These are phyloP conservation scores for Prototheca wickerhamii DNA, from an alignment of 163 green algal genomes.

Conservation along the genomic window DNA sequence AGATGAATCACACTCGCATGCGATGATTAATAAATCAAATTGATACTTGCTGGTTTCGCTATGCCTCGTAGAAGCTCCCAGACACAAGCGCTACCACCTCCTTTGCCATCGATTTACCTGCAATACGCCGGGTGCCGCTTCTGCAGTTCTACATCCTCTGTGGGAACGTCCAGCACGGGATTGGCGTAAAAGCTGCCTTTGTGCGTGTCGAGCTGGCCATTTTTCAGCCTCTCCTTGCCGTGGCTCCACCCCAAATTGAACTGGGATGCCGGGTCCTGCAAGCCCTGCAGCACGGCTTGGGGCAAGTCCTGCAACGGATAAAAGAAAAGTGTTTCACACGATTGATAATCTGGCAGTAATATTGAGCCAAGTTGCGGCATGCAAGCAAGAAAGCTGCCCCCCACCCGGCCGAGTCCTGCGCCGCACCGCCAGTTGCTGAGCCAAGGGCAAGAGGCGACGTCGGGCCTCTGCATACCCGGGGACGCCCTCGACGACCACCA, in stretches of 20 bases:
- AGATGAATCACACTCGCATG: no score
- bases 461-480: slow-evolving; percentile 36
- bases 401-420: background rate
- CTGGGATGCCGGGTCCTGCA: slow-evolving; percentile 28
- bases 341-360: no score
- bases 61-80: no score
- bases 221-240: slow-evolving; percentile 52
- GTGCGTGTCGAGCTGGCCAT: slow-evolving; percentile 43
- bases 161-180: slow-evolving; percentile 44
- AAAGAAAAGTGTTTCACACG: no score
- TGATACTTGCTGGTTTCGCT: no score
- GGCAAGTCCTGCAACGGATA: no score
- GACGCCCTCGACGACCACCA: slow-evolving; percentile 47
- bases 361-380: no score
- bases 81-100: no score
- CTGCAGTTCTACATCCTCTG: slow-evolving; percentile 19
- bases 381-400: no score
- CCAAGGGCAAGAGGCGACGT: slow-evolving; percentile 47
- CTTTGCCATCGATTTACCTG: no score
- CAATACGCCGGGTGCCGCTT: slow-evolving; percentile 17
- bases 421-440: slow-evolving; percentile 44
- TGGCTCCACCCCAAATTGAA: slow-evolving; percentile 63
- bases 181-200: slow-evolving; percentile 85
- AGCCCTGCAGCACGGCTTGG: background rate
- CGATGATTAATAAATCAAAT: no score